Evolutionary conservation across 345 rosid genomes (phyloP), one percentile per base, ranked within the genome.

Genomic region (Nasturtium officinale): DNA sequence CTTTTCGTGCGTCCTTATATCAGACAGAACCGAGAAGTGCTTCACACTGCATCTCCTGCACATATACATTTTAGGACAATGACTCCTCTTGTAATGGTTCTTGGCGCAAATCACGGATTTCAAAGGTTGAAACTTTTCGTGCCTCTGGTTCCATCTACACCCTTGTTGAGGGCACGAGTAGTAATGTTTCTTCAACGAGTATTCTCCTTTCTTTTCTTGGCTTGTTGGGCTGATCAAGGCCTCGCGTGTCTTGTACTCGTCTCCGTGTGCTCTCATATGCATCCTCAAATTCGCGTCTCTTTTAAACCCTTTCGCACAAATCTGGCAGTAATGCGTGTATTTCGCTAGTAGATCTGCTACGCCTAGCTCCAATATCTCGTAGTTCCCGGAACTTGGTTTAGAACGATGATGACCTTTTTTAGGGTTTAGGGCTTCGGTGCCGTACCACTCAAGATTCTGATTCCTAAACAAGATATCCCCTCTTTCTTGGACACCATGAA

Each of bases 191-290:
- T 15, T 67, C 5, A 51, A 17, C 56, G 60, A 7, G 25, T 65
- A 52, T 4, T 80, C 69, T 6, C 57, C 58, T 18, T n/a, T 65
- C 42, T 73, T 51, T 2, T 65, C 67, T 3, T 37, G 54, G 37
- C 73, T 78, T 78, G 78, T 37, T 32, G 96, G 95, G 45, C 82
- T 86, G 61, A 74, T 79, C 56, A 92, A 82, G n/a, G 98, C 90
- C 7, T 86, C 86, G 1, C 60, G 83, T 32, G 87, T 90, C 80
- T 92, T 90, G 83, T 90, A 90, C 51, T 86, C 90, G 32, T 92
- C 96, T 1, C 98, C 96, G 7, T 92, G 98, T 12, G 98, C 95
- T 77, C 98, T 84, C 98, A 92, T 92, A 71, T 92, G 98, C 98
- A 92, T 92, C 82, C 98, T 86, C 63, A 90, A 68, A 77, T 92